Base-by-base conservation (phyloP, 441 rosid genomes). In the Erodium trifolium region DNA sequence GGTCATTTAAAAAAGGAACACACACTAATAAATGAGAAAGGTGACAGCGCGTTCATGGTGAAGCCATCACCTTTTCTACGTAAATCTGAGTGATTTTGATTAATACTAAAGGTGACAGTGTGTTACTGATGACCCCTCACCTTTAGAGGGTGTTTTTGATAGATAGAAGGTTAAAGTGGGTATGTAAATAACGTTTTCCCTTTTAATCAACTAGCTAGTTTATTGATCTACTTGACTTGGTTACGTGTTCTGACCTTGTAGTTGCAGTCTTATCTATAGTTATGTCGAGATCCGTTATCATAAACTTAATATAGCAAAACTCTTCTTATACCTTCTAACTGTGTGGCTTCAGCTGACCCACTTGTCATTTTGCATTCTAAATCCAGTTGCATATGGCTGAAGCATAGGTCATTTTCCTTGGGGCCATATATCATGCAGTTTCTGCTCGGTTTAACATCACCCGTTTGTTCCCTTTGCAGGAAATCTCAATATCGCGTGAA, bases 401-500 rank as follows among this genome's bases (percentile, higher is more conserved):
- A 59, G 18, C 13, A 18, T 10, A 10, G 29, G 63, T 59, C 31
- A 18, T 59, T 59, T 59, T 59, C 63, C 12, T 59, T 59, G 63
- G 51, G n/a, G 31, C 63, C 63, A 8, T 10, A 59, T 59, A 18
- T 59, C 12, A 59, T 17, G 8, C 47, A 0, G 23, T 49, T 68
- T 17, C 18, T 0, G 67, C 66, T 69, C 70, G 66, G 60, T 72
- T 47, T 69, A 53, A n/a, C 68, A 14, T 65, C 12, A 31, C 31
- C 39, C 19, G 63, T 37, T 47, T 69, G 39, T 75, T 80, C 72
- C 10, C 69, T 49, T 75, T 64, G 76, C 83, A 86, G 92, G 87
- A 84, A 82, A 81, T 84, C 55, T 79, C 78, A 3, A 53, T 85
- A 67, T 82, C 80, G 55, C 79, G 63, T 19, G 87, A 88, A 84